Evolutionary conservation across 345 rosid species (phyloP).

Genomic region (Fremontodendron californicum): DNA sequence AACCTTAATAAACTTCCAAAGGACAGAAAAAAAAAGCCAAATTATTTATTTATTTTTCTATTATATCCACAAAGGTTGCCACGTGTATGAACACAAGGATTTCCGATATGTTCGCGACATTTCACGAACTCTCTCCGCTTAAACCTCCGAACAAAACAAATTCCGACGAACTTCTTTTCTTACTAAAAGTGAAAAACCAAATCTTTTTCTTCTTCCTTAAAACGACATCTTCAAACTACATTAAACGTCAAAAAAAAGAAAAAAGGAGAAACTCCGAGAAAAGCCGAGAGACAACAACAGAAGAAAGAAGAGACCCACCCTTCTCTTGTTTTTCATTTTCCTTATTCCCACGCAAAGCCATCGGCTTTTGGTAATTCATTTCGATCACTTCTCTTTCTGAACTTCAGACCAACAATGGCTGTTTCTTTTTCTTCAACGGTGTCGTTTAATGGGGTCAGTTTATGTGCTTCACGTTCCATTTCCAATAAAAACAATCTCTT

Average conservation of each 20-base stretch:
- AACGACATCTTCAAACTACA: not conserved
- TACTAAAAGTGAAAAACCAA: too few species aligned
- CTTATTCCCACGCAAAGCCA: slow-evolving; percentile 29
- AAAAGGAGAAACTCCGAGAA: not conserved
- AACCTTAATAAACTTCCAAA: not conserved
- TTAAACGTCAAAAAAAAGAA: not conserved
- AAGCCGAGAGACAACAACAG: not conserved
- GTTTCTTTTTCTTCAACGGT: slow-evolving; percentile 38
- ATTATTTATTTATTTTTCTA: not conserved
- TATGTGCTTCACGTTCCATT: slow-evolving; percentile 12
- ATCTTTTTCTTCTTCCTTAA: too few species aligned
- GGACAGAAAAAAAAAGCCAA: not conserved
- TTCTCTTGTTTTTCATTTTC: slow-evolving; percentile 10
- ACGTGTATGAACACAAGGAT: not conserved
- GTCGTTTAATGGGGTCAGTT: slow-evolving; percentile 30
- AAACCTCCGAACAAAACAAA: not conserved
- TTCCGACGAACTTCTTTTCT: not conserved
- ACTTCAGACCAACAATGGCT: slow-evolving; percentile 23
- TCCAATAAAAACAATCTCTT: slow-evolving; percentile 15
- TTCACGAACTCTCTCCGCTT: not conserved
- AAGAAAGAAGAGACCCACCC: not conserved
- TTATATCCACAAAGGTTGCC: not conserved
- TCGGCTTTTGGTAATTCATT: not conserved
- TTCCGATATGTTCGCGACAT: not conserved
- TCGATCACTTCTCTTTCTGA: not conserved